Base-by-base conservation (phyloP, 2,329 filamentous ascomycete species). In the Celoporthe dispersa region DNA sequence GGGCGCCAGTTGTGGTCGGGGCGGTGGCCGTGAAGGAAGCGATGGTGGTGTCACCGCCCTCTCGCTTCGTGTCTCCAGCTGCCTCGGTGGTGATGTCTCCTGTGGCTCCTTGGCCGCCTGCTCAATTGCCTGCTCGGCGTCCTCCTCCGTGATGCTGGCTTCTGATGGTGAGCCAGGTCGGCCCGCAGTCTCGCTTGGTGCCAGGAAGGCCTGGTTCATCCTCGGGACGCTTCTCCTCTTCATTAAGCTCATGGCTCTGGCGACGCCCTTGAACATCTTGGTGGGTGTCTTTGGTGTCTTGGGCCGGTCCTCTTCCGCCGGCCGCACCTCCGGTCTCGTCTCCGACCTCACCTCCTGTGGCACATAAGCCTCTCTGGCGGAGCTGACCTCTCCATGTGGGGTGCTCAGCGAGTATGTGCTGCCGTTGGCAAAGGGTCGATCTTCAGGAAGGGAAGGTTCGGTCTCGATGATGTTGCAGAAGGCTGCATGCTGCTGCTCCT, bases 171-270 rank as follows among this genome's bases (percentile, higher is more conserved):
- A 79, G 76, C 70, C 39, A 62, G 66, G 71, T 68, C 71, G 68
- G 67, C 76, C 70, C 64, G 82, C 79, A 57, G 82, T 80, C 25
- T 77, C 77, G 9, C 80, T 79, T 51, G 75, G 75, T n/a, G 76
- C 75, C 41, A 79, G 35, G 60, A 65, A 71, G 60, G 79, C 76
- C 16, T 77, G 73, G 73, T 79, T 81, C 72, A 89, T 80, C 33
- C 80, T 80, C 9, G 85, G 84, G 68, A 82, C 82, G 80, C 86
- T 89, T 73, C 85, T 83, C 82, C 87, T 88, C 75, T 84, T 82
- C 64, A 84, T 84, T 39, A 89, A 79, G 74, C 82, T 87, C 59
- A 89, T 78, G 3, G 86, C 86, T 74, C 85, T 83, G 16, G 80
- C 78, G 19, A 84, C 77, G 39, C 81, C 80, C 75, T 84, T 86